phyloP scores from a whole-genome alignment of 2,329 filamentous ascomycete genomes.

The Colletotrichum zoysiae region DNA sequence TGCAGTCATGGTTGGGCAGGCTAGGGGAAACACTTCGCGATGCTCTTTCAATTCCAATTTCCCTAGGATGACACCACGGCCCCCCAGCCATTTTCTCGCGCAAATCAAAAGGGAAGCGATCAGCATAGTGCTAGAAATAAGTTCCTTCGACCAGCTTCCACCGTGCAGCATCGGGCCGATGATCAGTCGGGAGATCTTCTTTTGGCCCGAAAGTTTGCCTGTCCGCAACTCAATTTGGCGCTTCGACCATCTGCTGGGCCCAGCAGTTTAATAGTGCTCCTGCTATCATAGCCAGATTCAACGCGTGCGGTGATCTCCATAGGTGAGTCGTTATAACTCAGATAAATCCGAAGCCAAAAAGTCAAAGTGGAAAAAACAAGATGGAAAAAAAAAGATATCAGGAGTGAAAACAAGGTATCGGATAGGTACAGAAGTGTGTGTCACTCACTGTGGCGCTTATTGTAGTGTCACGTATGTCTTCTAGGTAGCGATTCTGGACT shows the following conservation, averaged over 20 bases:
- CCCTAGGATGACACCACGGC: slow-evolving; percentile 15
- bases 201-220: slow-evolving; percentile 14
- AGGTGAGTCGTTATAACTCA: background rate
- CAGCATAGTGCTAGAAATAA: slow-evolving; percentile 39
- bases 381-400: background rate
- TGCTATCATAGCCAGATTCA: background rate
- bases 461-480: background rate
- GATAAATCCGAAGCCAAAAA: too few species aligned
- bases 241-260: background rate
- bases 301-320: background rate
- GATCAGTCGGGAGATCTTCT: slow-evolving; percentile 36
- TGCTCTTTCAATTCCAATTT: slow-evolving; percentile 28
- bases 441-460: background rate
- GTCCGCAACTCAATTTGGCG: slow-evolving; percentile 6
- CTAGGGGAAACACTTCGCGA: slow-evolving; percentile 16
- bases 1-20: background rate
- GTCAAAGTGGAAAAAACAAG: too few species aligned
- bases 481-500: background rate
- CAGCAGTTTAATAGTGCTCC: background rate
- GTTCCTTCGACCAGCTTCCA: slow-evolving; percentile 20
- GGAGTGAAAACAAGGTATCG: background rate
- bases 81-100: slow-evolving; percentile 22
- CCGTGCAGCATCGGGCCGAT: slow-evolving; percentile 9
- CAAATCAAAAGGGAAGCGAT: slow-evolving; percentile 37
- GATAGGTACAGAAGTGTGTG: background rate